A percentile compares a stretch with the other conserved stretches of the same genome.
phyloP scores from a whole-genome alignment of 108 stramenopile species.

The Stephanodiscus triporus region DNA sequence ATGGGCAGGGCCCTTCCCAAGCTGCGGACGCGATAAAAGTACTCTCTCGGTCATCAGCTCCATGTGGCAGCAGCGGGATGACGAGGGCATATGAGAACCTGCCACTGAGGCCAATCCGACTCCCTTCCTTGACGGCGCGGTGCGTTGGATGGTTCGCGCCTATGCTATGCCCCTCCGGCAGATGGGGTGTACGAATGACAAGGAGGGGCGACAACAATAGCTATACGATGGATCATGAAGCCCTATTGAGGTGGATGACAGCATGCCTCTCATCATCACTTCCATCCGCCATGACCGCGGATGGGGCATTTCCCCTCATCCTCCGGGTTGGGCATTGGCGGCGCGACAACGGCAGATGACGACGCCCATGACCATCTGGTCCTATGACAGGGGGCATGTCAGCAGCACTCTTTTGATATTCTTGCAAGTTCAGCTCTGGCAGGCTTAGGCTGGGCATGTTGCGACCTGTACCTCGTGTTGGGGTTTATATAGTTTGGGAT shows the following conservation, averaged over 20 bases:
- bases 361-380: slow-evolving; percentile 29
- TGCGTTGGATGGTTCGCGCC: slow-evolving; percentile 58
- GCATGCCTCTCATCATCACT: slow-evolving; percentile 36
- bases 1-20: slow-evolving; percentile 67
- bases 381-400: slow-evolving; percentile 62
- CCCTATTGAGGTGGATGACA: slow-evolving; percentile 65
- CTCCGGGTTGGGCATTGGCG: too few relatives aligned
- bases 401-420: slow-evolving; percentile 55
- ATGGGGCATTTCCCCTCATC: background rate
- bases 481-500: too few relatives aligned
- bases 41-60: slow-evolving; percentile 52
- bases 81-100: background rate
- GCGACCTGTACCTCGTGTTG: slow-evolving; percentile 63
- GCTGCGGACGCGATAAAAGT: slow-evolving; percentile 57
- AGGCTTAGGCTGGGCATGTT: slow-evolving; percentile 53
- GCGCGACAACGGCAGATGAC: background rate
- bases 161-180: too few relatives aligned
- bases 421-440: slow-evolving; percentile 57
- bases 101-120: slow-evolving; percentile 45
- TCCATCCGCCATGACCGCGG: background rate
- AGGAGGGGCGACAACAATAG: background rate
- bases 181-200: background rate
- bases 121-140: slow-evolving; percentile 58
- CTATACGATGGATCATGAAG: slow-evolving; percentile 22
- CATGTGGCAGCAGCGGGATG: background rate